Percentiles rank a stretch among this genome's conserved stretches.
These are phyloP conservation scores for Andrographis paniculata DNA, from an alignment of 305 asterid species.

Conservation along the genomic window DNA sequence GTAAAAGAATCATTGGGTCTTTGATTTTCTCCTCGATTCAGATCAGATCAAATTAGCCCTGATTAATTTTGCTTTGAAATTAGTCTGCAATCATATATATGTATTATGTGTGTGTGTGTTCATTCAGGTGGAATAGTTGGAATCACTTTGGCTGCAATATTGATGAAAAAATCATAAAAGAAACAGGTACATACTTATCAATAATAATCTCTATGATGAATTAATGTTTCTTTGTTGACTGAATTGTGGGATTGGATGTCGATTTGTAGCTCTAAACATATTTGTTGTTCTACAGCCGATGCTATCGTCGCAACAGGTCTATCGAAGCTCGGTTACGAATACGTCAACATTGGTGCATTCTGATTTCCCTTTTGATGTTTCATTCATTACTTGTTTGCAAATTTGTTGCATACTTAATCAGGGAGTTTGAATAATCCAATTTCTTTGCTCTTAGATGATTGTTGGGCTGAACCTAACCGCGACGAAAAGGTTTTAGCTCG, in stretches of 20 bases:
- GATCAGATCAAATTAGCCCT: neutral
- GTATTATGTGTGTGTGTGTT: too few species aligned
- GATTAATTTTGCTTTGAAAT: neutral
- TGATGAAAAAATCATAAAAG: constrained; percentile 54
- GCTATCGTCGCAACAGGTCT: constrained; percentile 80
- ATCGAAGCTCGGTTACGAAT: constrained; percentile 54
- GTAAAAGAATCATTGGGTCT: too few species aligned
- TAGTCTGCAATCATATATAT: neutral
- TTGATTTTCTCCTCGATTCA: too few species aligned
- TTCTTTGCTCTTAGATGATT: constrained; percentile 51
- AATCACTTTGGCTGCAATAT: constrained; percentile 60
- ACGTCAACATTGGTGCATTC: constrained; percentile 59
- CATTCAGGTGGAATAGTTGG: constrained; percentile 90
- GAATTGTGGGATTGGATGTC: too few species aligned
- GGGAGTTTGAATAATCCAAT: neutral
- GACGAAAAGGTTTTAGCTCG: constrained; percentile 38
- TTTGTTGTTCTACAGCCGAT: constrained; percentile 44
- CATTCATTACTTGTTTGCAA: neutral
- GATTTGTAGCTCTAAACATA: neutral
- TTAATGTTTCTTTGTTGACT: neutral
- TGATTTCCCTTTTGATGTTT: neutral
- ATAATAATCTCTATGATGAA: neutral
- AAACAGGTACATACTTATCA: constrained; percentile 38
- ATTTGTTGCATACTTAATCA: neutral
- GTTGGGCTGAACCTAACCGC: constrained; percentile 75